Conservation (phyloP, 352 stramenopile genomes). For the Phytophthora syringae region DNA sequence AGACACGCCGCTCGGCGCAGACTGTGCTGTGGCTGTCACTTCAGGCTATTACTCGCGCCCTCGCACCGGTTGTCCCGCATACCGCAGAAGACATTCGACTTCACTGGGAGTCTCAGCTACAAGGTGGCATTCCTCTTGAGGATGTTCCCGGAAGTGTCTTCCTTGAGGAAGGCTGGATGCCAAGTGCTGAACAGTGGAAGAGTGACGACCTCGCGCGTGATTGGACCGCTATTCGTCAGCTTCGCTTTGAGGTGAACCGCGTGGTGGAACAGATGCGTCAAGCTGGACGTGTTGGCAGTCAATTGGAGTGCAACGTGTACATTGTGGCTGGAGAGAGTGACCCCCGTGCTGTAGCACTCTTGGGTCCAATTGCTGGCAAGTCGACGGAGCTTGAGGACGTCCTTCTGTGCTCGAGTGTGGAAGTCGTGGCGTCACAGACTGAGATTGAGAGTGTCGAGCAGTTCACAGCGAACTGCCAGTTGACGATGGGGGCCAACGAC, state of each 20-base stretch:
- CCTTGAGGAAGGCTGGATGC: constrained; percentile 66
- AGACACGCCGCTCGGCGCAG: constrained; percentile 85
- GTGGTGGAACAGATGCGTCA: constrained; percentile 78
- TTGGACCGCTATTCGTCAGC: constrained; percentile 89
- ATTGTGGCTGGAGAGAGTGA: constrained; percentile 50
- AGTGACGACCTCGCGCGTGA: constrained; percentile 64
- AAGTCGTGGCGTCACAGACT: constrained; percentile 41
- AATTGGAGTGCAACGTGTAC: constrained; percentile 80
- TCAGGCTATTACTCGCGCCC: constrained; percentile 60
- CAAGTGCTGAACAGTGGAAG: constrained; percentile 55
- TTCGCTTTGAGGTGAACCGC: constrained; percentile 88
- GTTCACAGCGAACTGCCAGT: constrained; percentile 41
- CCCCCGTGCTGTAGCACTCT: constrained; percentile 64
- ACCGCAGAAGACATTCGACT: constrained; percentile 98
- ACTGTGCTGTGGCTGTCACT: constrained; percentile 86
- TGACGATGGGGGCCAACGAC: constrained; percentile 43
- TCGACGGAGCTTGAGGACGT: constrained; percentile 70
- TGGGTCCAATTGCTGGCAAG: constrained; percentile 26
- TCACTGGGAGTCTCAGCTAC: constrained; percentile 67
- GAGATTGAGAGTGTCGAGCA: constrained; percentile 44
- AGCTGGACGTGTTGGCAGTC: constrained; percentile 59
- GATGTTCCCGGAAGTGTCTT: constrained; percentile 80
- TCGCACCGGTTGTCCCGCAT: constrained; percentile 94
- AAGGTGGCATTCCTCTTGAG: constrained; percentile 49
- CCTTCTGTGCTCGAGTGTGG: constrained; percentile 72